phyloP scores from a whole-genome alignment of 345 rosid genomes.

The Citrus trifoliata region DNA sequence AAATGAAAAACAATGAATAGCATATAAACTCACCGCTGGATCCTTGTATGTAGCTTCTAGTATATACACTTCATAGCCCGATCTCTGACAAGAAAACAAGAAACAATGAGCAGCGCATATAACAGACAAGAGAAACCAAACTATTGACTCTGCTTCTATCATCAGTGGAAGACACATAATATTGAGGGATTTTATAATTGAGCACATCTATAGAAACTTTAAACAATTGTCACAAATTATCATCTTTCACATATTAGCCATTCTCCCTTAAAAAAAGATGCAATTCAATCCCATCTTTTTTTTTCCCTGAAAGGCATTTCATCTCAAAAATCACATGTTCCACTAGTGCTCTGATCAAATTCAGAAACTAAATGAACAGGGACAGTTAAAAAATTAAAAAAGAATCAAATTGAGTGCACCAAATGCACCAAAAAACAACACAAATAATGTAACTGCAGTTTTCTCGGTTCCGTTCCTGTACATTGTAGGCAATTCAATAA shows the following conservation, averaged over 20 bases:
- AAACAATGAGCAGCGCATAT: slow-evolving; percentile 24
- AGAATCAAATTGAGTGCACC: not conserved
- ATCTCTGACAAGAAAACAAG: slow-evolving; percentile 58
- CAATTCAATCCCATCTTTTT: not conserved
- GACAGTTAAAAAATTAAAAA: too few species aligned
- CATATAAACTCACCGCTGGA: slow-evolving; percentile 62
- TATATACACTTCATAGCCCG: slow-evolving; percentile 90
- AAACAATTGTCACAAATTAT: not conserved
- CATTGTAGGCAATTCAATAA: not conserved
- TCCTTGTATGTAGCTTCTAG: slow-evolving; percentile 86
- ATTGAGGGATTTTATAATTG: slow-evolving; percentile 6
- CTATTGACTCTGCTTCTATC: not conserved
- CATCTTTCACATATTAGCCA: slow-evolving; percentile 6
- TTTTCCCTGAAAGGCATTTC: not conserved
- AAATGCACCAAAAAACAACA: not conserved
- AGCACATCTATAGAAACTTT: not conserved
- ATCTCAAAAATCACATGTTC: not conserved
- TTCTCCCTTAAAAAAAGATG: not conserved
- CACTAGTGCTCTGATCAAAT: not conserved
- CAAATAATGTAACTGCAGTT: not conserved
- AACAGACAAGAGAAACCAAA: not conserved
- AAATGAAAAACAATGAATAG: not conserved
- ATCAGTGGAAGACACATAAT: slow-evolving; percentile 1
- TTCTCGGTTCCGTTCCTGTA: not conserved
- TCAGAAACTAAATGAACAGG: not conserved